phyloP scores from a whole-genome alignment of 192 early-diverging fungal species.

The Linderina pennispora region DNA sequence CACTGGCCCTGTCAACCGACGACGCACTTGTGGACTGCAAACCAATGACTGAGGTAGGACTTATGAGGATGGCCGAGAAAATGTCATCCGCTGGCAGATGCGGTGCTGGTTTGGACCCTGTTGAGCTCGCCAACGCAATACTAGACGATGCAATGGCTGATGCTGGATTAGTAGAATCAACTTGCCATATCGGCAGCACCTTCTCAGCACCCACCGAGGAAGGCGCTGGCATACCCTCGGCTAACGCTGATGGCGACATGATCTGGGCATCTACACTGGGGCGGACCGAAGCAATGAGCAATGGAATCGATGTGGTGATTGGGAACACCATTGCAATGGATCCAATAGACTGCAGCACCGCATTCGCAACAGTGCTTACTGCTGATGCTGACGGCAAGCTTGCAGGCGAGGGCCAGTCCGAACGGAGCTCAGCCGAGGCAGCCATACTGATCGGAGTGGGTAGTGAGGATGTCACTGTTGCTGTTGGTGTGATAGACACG shows the following conservation, averaged over 20 bases:
- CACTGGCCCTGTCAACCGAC: no score
- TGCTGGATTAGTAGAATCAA: background rate
- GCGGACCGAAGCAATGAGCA: background rate
- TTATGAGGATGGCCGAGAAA: no score
- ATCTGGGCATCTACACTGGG: background rate
- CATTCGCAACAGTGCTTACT: no score
- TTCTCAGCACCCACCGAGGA: background rate
- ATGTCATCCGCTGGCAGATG: no score
- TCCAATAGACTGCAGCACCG: background rate
- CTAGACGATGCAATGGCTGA: background rate
- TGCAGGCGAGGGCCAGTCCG: background rate
- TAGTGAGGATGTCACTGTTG: background rate
- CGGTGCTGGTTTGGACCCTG: background rate
- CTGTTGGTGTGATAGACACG: background rate
- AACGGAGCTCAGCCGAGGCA: background rate
- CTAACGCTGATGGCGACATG: background rate
- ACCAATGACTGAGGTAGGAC: no score
- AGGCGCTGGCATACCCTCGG: no score
- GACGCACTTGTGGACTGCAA: no score
- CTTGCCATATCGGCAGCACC: background rate
- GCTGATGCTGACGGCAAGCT: background rate
- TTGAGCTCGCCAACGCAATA: background rate
- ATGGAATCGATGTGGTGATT: background rate
- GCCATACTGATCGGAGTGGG: background rate
- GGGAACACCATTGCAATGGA: background rate